Base-by-base conservation (phyloP, 129 eudicot genomes). In the Helichrysum umbraculigerum region DNA sequence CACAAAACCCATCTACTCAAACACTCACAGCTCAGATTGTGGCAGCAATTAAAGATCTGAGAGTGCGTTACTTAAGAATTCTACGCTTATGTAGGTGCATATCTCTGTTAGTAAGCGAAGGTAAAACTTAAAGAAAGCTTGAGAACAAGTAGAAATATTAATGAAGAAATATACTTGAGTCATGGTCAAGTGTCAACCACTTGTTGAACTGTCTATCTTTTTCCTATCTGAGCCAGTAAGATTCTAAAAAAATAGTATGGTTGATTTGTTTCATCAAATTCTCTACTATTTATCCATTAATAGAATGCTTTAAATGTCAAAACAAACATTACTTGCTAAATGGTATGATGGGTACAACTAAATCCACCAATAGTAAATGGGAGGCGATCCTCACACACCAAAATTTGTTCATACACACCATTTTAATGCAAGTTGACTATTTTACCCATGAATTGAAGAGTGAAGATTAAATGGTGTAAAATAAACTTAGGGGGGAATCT, bases 21-120 rank as follows among this genome's bases (percentile, higher is more conserved):
- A 77, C 76, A 62, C 66, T 84, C 50, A 29, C 85, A 7, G 79
- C 65, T 71, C 85, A 88, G 59, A 84, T 88, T 47, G 33, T 68
- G 65, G 84, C 83, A 52, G 89, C 81, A 35, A 70, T 88, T 71
- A 79, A 83, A 72, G 76, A 74, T 73, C 86, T 88, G 19, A 73
- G 77, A 85, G 77, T 62, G 79, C 94, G 98, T 41, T 86, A 77
- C 82, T 70, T 63, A 75, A 84, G 96, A 85, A 83, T 92, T 54
- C 28, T 85, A 52, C 85, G 88, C 56, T 70, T 88, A 14, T 92
- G 96, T 64, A 83, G 81, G 68, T 86, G 96, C 76, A 69, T 90
- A 56, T 86, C 96, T 37, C 83, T 74, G 51, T 71, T 28, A 56
- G 80, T 81, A 84, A 76, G 82, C 68, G 66, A 77, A 66, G 72